Percentiles rank a stretch among this genome's conserved stretches.
These are phyloP conservation scores for Raddia guianensis DNA, from an alignment of 176 grass and related monocot genomes.

Conservation along the genomic window DNA sequence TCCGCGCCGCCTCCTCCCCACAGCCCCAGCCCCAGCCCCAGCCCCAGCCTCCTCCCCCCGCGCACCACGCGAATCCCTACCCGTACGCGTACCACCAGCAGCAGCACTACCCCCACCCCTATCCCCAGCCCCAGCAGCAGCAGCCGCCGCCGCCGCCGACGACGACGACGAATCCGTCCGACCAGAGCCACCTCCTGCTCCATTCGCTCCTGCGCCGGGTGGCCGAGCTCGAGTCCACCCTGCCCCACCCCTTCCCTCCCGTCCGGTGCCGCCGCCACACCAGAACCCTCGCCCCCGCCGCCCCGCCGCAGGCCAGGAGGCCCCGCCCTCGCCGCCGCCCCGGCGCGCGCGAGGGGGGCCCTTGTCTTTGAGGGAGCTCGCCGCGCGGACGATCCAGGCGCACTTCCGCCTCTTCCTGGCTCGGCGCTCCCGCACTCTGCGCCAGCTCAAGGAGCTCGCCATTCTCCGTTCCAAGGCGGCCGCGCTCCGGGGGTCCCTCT, in stretches of 20 bases:
- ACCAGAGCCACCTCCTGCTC: constrained; percentile 54
- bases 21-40: constrained; percentile 7
- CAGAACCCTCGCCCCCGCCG: constrained; percentile 19
- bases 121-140: constrained; percentile 32
- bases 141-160: constrained; percentile 11
- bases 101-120: constrained; percentile 33
- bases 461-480: constrained; percentile 71
- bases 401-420: constrained; percentile 86
- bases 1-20: not conserved
- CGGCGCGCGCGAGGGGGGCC: constrained; percentile 15
- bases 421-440: constrained; percentile 76
- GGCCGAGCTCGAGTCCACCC: constrained; percentile 64
- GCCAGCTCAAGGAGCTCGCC: constrained; percentile 84
- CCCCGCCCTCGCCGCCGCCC: constrained; percentile 8
- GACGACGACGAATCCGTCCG: constrained; percentile 17
- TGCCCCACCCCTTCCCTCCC: constrained; percentile 35
- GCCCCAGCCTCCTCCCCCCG: not conserved
- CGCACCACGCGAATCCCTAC: constrained; percentile 37
- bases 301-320: constrained; percentile 8
- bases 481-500: constrained; percentile 57
- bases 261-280: not conserved
- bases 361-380: constrained; percentile 51
- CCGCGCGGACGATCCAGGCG: constrained; percentile 80
- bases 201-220: constrained; percentile 76
- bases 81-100: constrained; percentile 25